Base-by-base conservation (phyloP, 177 flowering plant genomes). In the Vitis hybrid region DNA sequence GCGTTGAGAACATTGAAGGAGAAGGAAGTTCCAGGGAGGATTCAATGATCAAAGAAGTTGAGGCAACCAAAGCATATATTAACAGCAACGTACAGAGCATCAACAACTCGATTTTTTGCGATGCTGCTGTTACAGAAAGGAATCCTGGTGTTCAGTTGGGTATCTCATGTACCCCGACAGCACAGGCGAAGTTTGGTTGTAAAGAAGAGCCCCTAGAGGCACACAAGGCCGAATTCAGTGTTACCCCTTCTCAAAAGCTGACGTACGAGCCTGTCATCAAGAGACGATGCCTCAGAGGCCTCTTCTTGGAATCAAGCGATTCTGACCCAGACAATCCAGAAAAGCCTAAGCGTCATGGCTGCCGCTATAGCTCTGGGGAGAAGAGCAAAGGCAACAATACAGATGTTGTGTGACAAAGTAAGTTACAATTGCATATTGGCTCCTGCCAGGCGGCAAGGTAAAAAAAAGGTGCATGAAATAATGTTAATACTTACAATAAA, bases 341-440 rank as follows among this genome's bases (percentile, higher is more conserved):
- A 9, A 92, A 92, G 79, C 89, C 92, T 68, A 79, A 81, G 19
- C 82, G 89, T 5, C 94, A 92, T 82, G 97, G 93, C 39, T 90
- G 93, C 49, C 85, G 80, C 1, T 74, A 75, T 62, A 72, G 48
- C 69, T 82, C 87, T 66, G 55, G 71, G 33, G 72, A 73, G 52
- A 78, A 22, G 52, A 63, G 31, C 61, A 73, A 74, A 48, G 76
- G 74, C 5, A 72, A 60, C 45, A 39, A 39, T 39, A 39, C 45
- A 4, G 45, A 39, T 39, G 45, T 5, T 33, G 45, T 39, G 45
- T 39, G 45, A 39, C 45, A 39, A 7, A 39, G 45, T 33, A 33
- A 33, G 45, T 39, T 39, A 7, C 45, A 39, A 7, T 39, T 39
- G 45, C 45, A 39, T 39, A 39, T 4, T 39, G 45, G 45, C 45